Conservation (phyloP, 164 flowering plant species). For the Vitis cinerea region DNA sequence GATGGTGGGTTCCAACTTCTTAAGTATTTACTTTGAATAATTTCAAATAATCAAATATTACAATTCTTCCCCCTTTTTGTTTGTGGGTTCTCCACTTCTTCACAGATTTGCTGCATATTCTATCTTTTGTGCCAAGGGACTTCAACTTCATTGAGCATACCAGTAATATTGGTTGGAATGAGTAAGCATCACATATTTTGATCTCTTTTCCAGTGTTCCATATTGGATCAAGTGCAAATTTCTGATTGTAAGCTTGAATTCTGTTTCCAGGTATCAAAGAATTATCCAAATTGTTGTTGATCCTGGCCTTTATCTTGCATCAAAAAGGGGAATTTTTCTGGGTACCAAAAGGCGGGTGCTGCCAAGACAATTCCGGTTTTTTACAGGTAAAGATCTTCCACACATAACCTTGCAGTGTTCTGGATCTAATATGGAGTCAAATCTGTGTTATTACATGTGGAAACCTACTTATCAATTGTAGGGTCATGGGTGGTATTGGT, state of each 20-base stretch:
- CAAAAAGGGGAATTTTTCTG: no score
- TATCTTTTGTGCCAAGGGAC: conserved; percentile 47
- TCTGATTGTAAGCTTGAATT: neutral
- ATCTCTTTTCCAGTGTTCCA: neutral
- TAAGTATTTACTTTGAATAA: neutral
- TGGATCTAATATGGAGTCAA: no score
- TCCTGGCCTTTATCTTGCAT: conserved; percentile 24
- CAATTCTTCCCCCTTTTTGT: neutral
- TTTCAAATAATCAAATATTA: neutral
- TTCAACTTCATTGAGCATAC: conserved; percentile 38
- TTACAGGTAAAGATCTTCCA: neutral
- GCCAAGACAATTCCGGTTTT: conserved; percentile 34
- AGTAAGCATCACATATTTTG: conserved; percentile 24
- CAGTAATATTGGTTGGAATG: conserved; percentile 22
- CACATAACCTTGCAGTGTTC: no score
- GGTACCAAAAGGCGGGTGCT: conserved; percentile 27
- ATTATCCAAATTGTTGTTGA: conserved; percentile 35
- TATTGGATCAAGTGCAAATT: neutral
- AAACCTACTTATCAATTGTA: no score
- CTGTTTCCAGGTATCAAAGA: conserved; percentile 23
- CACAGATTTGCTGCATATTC: conserved; percentile 55
- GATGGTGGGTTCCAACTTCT: conserved; percentile 34
- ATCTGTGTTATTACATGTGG: no score
- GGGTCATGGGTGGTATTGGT: no score
- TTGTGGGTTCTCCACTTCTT: neutral